phyloP scores from a whole-genome alignment of 78 protist species.

The Anaeramoeba flamelloides region DNA sequence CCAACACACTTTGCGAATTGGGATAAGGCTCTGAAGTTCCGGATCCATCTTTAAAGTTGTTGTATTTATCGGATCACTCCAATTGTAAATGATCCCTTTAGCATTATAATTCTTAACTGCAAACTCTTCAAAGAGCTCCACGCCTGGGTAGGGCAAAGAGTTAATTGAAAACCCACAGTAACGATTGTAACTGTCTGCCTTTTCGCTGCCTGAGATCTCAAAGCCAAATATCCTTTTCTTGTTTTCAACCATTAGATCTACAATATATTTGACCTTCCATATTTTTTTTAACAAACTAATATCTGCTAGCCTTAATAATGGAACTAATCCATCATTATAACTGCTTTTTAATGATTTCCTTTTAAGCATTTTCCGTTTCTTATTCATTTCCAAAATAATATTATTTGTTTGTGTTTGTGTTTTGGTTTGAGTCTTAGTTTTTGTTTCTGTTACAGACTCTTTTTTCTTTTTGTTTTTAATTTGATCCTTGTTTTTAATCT shows the following conservation, averaged over 20 bases:
- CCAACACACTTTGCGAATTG: neutral
- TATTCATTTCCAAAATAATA: no score
- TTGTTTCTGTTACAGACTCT: no score
- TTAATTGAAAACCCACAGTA: neutral
- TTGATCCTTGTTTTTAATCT: no score
- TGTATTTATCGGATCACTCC: neutral
- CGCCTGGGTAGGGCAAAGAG: neutral
- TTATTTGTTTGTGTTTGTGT: no score
- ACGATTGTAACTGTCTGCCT: neutral
- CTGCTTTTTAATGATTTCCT: no score
- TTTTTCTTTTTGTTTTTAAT: no score
- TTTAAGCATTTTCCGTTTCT: no score
- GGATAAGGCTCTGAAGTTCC: neutral
- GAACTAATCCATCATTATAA: neutral
- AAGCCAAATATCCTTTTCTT: neutral
- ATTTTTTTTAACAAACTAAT: neutral
- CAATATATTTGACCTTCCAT: neutral
- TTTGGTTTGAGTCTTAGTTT: no score
- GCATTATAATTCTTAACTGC: neutral
- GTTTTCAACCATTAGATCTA: neutral
- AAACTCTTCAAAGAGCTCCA: neutral
- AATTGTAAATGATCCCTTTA: neutral
- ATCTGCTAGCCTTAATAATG: neutral
- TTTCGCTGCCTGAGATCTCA: neutral
- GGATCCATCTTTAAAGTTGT: neutral